Percentiles rank a stretch among this genome's conserved stretches.
phyloP scores from a whole-genome alignment of 129 eudicot genomes.

The Helianthus tuberosus region DNA sequence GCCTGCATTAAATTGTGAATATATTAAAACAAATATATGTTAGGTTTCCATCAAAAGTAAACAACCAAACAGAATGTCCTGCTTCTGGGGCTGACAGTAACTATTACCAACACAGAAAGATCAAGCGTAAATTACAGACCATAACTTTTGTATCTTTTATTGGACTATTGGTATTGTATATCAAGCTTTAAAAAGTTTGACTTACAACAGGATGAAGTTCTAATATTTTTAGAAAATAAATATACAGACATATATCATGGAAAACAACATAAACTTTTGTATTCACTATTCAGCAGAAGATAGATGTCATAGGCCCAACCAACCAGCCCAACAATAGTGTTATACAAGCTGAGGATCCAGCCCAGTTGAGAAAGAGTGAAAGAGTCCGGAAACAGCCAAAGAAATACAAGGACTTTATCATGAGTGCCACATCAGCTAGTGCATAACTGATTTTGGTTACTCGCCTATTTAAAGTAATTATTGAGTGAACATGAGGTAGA shows the following conservation, averaged over 20 bases:
- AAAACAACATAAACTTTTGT: neutral
- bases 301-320: neutral
- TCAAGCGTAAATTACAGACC: neutral
- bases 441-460: too few relatives aligned
- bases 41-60: neutral
- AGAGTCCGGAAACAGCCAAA: too few relatives aligned
- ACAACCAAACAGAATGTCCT: neutral
- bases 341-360: too few relatives aligned
- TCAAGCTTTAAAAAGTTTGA: neutral
- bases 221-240: neutral
- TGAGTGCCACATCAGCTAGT: too few relatives aligned
- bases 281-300: neutral
- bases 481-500: too few relatives aligned
- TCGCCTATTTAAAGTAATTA: too few relatives aligned
- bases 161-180: neutral
- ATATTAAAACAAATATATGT: slow-evolving; percentile 20
- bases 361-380: too few relatives aligned
- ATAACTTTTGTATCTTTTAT: neutral
- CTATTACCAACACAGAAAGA: neutral
- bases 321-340: too few relatives aligned
- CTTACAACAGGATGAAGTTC: neutral
- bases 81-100: neutral
- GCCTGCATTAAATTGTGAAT: slow-evolving; percentile 61
- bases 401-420: too few relatives aligned
- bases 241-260: neutral